phyloP scores from a whole-genome alignment of 176 grass and related monocot species.

The Oryza officinalis region DNA sequence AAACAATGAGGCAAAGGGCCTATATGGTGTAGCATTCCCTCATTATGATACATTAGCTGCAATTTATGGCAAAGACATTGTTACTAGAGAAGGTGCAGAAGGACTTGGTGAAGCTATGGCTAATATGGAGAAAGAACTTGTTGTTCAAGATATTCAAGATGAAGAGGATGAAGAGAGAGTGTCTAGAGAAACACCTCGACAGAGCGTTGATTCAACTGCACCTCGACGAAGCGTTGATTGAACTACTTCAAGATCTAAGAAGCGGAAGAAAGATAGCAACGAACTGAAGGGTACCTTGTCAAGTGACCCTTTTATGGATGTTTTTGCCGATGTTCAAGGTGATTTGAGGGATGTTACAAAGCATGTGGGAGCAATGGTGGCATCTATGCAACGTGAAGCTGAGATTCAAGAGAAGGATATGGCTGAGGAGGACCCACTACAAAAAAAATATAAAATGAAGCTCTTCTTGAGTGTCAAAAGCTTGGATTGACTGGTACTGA shows the following conservation, averaged over 20 bases:
- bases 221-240: neutral
- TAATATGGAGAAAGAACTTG: neutral
- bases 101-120: neutral
- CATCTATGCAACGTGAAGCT: no score
- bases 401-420: no score
- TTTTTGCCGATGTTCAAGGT: no score
- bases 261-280: neutral
- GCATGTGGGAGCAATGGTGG: no score
- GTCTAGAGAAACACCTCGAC: neutral
- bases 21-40: constrained; percentile 3
- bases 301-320: no score
- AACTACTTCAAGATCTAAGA: neutral
- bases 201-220: neutral
- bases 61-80: neutral
- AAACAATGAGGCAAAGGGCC: neutral
- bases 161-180: neutral
- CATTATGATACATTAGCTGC: neutral
- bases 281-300: no score
- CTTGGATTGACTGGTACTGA: no score
- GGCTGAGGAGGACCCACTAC: no score
- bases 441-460: no score
- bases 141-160: neutral
- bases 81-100: neutral
- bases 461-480: no score
- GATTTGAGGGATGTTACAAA: no score